phyloP scores from a whole-genome alignment of 805 yeast genomes.

The Kregervanrija pseudodelftensis region DNA sequence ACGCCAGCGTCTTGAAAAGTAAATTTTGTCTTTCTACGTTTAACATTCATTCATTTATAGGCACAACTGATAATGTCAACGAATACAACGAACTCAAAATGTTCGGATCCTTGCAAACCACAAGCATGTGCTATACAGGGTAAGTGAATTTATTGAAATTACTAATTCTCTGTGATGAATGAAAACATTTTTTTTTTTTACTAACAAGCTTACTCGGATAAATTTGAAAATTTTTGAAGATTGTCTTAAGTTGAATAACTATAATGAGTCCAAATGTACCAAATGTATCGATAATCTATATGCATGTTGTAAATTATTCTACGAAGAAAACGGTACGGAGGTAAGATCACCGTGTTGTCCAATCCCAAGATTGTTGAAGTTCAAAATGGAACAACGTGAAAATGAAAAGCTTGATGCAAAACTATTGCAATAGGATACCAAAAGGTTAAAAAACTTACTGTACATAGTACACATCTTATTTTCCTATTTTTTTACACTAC shows the following conservation, averaged over 20 bases:
- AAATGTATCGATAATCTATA: constrained; percentile 62
- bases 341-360: constrained; percentile 77
- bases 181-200: background rate
- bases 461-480: too few species aligned
- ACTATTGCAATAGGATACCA: constrained; percentile 17
- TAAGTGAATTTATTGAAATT: constrained; percentile 23
- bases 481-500: too few species aligned
- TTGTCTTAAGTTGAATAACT: constrained; percentile 56
- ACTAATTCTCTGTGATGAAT: background rate
- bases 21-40: background rate
- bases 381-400: constrained; percentile 60
- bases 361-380: constrained; percentile 48
- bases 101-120: constrained; percentile 54
- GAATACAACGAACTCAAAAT: background rate
- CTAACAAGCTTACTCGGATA: constrained; percentile 2
- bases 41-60: background rate
- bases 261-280: constrained; percentile 71
- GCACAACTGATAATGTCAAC: background rate
- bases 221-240: constrained; percentile 27
- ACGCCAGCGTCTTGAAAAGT: too few species aligned
- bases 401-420: constrained; percentile 54
- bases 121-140: constrained; percentile 79
- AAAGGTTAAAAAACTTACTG: background rate
- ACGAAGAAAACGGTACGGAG: constrained; percentile 49
- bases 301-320: constrained; percentile 65